Percentiles rank a stretch among this genome's conserved stretches.
These are phyloP conservation scores for Prunus campanulata DNA, from an alignment of 306 rosid species.

Conservation along the genomic window DNA sequence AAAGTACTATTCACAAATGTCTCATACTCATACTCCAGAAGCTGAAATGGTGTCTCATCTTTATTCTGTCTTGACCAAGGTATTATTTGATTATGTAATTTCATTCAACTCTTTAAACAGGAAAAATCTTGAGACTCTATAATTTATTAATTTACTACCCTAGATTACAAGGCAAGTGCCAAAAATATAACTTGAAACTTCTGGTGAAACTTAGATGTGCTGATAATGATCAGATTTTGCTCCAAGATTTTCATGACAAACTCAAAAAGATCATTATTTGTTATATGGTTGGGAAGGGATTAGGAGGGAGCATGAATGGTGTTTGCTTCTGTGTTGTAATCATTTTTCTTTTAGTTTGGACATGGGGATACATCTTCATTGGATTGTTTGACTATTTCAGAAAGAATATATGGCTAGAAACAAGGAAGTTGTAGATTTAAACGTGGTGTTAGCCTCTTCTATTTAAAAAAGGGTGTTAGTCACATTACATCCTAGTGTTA, in stretches of 20 bases:
- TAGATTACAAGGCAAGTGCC: background rate
- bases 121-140: background rate
- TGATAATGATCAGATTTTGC: background rate
- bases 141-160: background rate
- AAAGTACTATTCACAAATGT: constrained; percentile 28
- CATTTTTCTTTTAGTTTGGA: background rate
- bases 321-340: background rate
- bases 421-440: background rate
- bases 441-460: background rate
- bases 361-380: background rate
- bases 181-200: background rate
- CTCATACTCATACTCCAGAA: constrained; percentile 44
- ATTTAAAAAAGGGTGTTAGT: background rate
- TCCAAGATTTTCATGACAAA: background rate
- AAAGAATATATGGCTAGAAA: too few species aligned
- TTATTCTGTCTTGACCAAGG: constrained; percentile 68
- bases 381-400: background rate
- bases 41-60: constrained; percentile 65
- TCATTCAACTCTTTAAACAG: background rate
- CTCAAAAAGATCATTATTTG: background rate
- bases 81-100: constrained; percentile 13
- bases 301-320: background rate
- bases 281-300: background rate
- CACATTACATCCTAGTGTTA: background rate
- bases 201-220: background rate